Evolutionary conservation across 805 yeast species (phyloP).

Genomic region (Kazachstania kunashirensis): DNA sequence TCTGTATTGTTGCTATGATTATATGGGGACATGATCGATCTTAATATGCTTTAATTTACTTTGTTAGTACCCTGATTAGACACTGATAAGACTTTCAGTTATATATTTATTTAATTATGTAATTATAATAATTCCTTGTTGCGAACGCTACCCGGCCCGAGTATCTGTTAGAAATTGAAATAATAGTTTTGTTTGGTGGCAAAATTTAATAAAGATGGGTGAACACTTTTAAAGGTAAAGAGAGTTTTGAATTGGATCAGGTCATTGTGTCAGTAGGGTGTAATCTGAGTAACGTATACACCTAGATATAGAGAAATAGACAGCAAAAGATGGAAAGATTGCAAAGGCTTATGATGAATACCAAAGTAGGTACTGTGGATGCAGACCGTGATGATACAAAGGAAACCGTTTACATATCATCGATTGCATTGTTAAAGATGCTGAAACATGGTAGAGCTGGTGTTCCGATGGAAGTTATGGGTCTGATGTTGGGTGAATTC

Average conservation of each 20-base stretch:
- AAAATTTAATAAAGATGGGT: background rate
- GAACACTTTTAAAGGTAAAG: background rate
- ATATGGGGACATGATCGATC: conserved; percentile 3
- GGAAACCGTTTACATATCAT: conserved; percentile 93
- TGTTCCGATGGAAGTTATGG: conserved; percentile 88
- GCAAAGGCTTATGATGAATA: conserved; percentile 34
- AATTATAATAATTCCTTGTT: too few relatives aligned
- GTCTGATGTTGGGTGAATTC: conserved; percentile 95
- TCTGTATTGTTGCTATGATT: background rate
- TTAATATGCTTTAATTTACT: too few relatives aligned
- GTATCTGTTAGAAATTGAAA: too few relatives aligned
- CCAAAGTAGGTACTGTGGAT: conserved; percentile 42
- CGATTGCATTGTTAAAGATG: conserved; percentile 91
- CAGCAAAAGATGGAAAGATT: conserved; percentile 33
- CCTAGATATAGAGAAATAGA: too few relatives aligned
- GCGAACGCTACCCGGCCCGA: too few relatives aligned
- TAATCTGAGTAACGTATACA: too few relatives aligned
- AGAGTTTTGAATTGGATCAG: background rate
- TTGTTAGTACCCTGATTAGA: too few relatives aligned
- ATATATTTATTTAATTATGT: too few relatives aligned
- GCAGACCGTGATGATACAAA: conserved; percentile 87
- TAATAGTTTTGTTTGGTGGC: background rate
- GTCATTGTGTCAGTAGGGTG: background rate
- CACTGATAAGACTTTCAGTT: too few relatives aligned
- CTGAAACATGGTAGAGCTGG: conserved; percentile 94